Conservation (phyloP, 495 filamentous ascomycete species). For the Xylaria cubensis region DNA sequence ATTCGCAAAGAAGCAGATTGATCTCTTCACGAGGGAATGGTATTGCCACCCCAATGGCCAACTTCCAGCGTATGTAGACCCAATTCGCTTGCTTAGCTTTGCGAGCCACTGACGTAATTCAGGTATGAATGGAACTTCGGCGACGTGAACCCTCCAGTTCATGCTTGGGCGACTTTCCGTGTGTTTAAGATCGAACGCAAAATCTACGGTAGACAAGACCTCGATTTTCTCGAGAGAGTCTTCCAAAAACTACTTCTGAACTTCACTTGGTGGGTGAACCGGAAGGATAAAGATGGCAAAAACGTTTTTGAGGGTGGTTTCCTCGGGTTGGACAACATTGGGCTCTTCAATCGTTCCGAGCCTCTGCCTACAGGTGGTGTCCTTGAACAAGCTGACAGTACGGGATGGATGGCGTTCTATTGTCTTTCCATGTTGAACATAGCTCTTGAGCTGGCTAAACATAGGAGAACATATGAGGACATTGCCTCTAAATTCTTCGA, state of each 20-base stretch:
- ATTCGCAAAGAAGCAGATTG: slow-evolving; percentile 96
- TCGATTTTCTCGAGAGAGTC: slow-evolving; percentile 94
- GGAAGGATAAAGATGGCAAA: slow-evolving; percentile 91
- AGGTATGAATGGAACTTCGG: slow-evolving; percentile 98
- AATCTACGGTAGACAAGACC: slow-evolving; percentile 90
- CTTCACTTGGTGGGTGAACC: slow-evolving; percentile 99
- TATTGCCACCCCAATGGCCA: slow-evolving; percentile 99
- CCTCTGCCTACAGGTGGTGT: slow-evolving; percentile 91
- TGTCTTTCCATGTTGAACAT: slow-evolving; percentile 96
- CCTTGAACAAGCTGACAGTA: slow-evolving; percentile 95
- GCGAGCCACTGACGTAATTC: slow-evolving; percentile 39
- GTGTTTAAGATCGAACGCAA: slow-evolving; percentile 98
- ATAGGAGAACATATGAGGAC: slow-evolving; percentile 95
- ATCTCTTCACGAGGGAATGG: slow-evolving; percentile 95
- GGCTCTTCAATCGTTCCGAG: slow-evolving; percentile 97
- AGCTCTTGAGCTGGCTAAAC: slow-evolving; percentile 90
- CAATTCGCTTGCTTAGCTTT: background rate
- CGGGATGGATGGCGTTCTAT: slow-evolving; percentile 99
- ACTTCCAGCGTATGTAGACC: slow-evolving; percentile 61
- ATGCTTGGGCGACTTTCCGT: slow-evolving; percentile 94
- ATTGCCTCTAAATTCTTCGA: slow-evolving; percentile 99
- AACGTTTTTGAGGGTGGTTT: slow-evolving; percentile 98
- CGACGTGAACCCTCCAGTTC: slow-evolving; percentile 95
- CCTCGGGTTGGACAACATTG: slow-evolving; percentile 96
- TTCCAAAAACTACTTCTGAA: slow-evolving; percentile 96